Percentiles rank a stretch among this genome's conserved stretches.
Conservation (phyloP, 345 rosid species). For the Psidium friedrichsthalianum region DNA sequence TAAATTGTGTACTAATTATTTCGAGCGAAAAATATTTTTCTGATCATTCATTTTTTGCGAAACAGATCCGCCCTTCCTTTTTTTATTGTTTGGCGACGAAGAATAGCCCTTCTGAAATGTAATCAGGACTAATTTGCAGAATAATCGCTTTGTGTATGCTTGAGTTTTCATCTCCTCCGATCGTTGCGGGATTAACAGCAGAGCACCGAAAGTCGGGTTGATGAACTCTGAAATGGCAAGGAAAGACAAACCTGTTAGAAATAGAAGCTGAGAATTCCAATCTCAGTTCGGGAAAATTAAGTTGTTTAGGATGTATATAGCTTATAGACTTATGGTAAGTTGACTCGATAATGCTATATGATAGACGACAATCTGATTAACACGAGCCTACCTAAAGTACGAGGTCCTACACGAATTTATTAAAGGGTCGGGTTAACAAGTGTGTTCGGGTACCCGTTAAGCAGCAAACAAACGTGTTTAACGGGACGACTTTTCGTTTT, state of each 20-base stretch:
- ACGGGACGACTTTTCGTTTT: neutral
- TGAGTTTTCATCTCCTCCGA: neutral
- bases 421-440: neutral
- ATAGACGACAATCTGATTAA: neutral
- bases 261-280: neutral
- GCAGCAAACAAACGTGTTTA: neutral
- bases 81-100: neutral
- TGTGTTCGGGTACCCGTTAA: neutral
- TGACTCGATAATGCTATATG: neutral
- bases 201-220: neutral
- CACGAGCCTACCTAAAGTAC: neutral
- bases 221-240: neutral
- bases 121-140: too few relatives aligned
- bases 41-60: neutral
- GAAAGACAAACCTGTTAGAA: neutral
- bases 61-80: fast-evolving
- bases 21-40: neutral
- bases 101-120: neutral
- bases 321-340: neutral
- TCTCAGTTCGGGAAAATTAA: neutral
- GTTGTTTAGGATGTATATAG: neutral
- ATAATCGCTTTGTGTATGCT: neutral
- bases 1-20: neutral
- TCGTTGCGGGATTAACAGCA: neutral
- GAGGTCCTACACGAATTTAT: neutral